Percentiles rank a stretch among this genome's conserved stretches.
phyloP scores from a whole-genome alignment of 148 eudicot species.

The Nepenthes mirabilis region DNA sequence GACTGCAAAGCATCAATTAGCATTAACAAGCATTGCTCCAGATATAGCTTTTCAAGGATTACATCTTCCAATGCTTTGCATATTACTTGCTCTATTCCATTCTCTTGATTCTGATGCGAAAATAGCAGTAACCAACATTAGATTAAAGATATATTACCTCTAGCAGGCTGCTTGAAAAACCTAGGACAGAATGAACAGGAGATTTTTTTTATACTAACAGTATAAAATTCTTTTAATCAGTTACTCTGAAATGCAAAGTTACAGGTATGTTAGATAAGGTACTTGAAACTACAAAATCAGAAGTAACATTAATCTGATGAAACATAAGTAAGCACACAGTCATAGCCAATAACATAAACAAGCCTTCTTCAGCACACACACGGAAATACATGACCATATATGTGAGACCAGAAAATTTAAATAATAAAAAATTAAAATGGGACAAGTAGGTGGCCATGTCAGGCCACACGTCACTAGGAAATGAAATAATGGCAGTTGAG shows the following conservation, averaged over 20 bases:
- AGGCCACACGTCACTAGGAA: too few species aligned
- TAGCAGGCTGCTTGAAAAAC: background rate
- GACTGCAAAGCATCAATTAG: slow-evolving; percentile 47
- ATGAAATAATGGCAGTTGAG: too few species aligned
- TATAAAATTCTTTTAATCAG: background rate
- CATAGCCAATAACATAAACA: background rate
- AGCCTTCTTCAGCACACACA: background rate
- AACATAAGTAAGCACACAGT: background rate
- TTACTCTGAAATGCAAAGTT: background rate
- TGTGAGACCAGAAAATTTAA: too few species aligned
- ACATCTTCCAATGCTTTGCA: slow-evolving; percentile 74
- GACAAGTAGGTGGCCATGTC: too few species aligned
- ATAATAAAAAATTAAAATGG: too few species aligned
- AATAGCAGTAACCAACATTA: background rate
- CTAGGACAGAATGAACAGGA: background rate
- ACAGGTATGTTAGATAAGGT: too few species aligned
- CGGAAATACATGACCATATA: background rate
- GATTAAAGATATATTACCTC: background rate
- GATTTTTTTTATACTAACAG: too few species aligned
- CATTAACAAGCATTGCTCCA: slow-evolving; percentile 60
- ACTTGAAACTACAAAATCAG: background rate
- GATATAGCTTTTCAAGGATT: slow-evolving; percentile 52
- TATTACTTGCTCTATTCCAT: slow-evolving; percentile 44
- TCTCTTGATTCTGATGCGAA: slow-evolving; percentile 42
- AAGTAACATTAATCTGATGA: background rate